Evolutionary conservation across 805 yeast species (phyloP), one percentile per base, ranked within the genome.

Genomic region (Grigorovia humatica): DNA sequence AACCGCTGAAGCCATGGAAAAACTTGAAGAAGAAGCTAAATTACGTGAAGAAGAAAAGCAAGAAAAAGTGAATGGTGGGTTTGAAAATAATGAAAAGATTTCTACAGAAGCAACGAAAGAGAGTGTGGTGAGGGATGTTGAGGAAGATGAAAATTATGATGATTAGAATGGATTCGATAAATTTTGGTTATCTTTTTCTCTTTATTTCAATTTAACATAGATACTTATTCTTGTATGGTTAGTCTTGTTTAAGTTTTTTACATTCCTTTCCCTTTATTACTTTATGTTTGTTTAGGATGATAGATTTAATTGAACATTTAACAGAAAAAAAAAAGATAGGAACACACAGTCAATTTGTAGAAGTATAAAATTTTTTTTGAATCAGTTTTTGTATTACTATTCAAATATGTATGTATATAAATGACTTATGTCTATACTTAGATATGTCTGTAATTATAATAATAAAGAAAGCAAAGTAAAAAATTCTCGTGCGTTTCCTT

Each of bases 101-200:
- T 53, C 51, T n/a, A 40, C 20, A 9, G 48, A 44, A 19, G 32
- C 48, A 38, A 20, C 46, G 51, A 18, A 59, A 55, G 48, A 65
- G 45, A 58, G 57, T 44, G 67, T 62, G 15, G 68, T 66, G 42
- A 64, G 77, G 50, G 64, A 69, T 51, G 69, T 74, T 20, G 76
- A 71, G 49, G 77, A 72, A 53, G 77, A 74, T 52, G 73, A 71
- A 48, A 69, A 74, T 54, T 74, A 74, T 57, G 79, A 75, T 55
- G 74, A 70, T 48, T 76, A 48, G 15, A 9, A 9, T 32, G 15
- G 8, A 13, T 32, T 6, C 27, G 6, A 4, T 4, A 23, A 23
- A 23, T 23, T 23, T 23, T 23, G 27, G 27, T 23, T 23, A 4
- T 23, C 3, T 23, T 23, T 23, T 23, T 23, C 6, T 23, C 27